A percentile compares a stretch with the other conserved stretches of the same genome.
These are phyloP conservation scores for Tricholoma furcatifolium DNA, from an alignment of 768 basidiomycete species.

Conservation along the genomic window DNA sequence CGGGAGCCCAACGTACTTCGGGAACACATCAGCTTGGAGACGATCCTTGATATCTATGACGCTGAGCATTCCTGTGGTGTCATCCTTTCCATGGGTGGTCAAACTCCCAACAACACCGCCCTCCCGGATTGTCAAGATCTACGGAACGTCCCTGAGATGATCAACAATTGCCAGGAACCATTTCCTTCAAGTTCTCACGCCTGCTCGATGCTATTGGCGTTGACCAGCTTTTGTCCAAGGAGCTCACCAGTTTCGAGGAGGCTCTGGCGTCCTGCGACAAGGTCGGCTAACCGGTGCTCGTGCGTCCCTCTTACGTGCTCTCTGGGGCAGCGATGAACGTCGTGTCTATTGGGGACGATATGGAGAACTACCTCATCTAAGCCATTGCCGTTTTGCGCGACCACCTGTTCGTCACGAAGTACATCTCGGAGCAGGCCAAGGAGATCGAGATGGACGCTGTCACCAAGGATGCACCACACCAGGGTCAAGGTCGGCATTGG, in stretches of 20 bases:
- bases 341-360: conserved; percentile 89
- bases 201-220: conserved; percentile 97
- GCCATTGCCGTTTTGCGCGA: conserved; percentile 95
- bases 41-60: conserved; percentile 96
- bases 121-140: conserved; percentile 95
- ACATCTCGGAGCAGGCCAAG: conserved; percentile 99
- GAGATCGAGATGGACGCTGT: conserved; percentile 99
- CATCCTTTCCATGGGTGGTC: conserved; percentile 97
- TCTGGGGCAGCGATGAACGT: conserved; percentile 99
- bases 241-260: conserved; percentile 87
- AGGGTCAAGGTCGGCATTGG: conserved; percentile 92
- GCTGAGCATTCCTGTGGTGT: conserved; percentile 85
- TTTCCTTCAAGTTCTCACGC: conserved; percentile 99
- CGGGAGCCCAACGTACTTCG: no score
- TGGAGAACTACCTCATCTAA: conserved; percentile 89
- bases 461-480: conserved; percentile 85
- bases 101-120: conserved; percentile 98
- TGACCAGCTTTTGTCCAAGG: conserved; percentile 97
- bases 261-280: conserved; percentile 87
- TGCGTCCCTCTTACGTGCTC: conserved; percentile 97
- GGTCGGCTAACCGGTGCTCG: conserved; percentile 94
- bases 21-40: conserved; percentile 96
- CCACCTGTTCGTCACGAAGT: conserved; percentile 97
- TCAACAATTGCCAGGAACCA: conserved; percentile 99
- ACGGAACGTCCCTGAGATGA: conserved; percentile 99